phyloP scores from a whole-genome alignment of 306 rosid species.

The Sophora flavescens region DNA sequence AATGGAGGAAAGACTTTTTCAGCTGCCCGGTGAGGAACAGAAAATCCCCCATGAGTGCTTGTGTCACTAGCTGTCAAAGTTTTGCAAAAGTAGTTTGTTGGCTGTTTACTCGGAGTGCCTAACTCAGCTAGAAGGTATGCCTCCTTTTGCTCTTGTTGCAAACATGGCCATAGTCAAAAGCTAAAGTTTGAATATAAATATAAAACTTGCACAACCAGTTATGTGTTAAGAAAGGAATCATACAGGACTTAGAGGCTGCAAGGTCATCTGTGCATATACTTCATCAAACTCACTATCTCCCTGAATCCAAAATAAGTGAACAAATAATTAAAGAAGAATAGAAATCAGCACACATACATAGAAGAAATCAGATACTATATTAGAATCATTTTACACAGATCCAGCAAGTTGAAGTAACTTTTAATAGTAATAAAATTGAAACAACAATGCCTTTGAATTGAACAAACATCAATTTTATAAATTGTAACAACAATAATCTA shows the following conservation, averaged over 20 bases:
- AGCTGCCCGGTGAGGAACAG: too few species aligned
- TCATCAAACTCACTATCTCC: conserved; percentile 90
- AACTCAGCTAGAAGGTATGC: conserved; percentile 58
- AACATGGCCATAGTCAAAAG: conserved; percentile 33
- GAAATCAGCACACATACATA: conserved; percentile 13
- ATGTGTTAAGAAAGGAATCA: conserved; percentile 45
- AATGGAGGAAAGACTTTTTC: too few species aligned
- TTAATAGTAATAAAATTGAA: conserved; percentile 1
- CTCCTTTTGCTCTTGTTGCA: conserved; percentile 63
- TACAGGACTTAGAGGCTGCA: conserved; percentile 90
- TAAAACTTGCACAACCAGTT: conserved; percentile 16
- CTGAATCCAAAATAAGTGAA: conserved; percentile 57
- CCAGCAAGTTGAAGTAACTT: conserved; percentile 19
- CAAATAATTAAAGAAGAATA: conserved; percentile 29
- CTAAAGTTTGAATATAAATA: conserved; percentile 24
- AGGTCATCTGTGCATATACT: conserved; percentile 96
- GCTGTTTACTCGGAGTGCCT: conserved; percentile 60
- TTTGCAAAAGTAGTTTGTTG: conserved; percentile 90
- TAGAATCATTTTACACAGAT: background rate
- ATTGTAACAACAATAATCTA: background rate
- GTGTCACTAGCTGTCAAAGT: too few species aligned
- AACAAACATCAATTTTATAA: conserved; percentile 25
- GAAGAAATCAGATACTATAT: background rate
- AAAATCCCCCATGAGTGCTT: too few species aligned
- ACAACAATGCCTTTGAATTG: conserved; percentile 7